phyloP scores from a whole-genome alignment of 768 basidiomycete genomes.

The Fistulinella prunicolor region DNA sequence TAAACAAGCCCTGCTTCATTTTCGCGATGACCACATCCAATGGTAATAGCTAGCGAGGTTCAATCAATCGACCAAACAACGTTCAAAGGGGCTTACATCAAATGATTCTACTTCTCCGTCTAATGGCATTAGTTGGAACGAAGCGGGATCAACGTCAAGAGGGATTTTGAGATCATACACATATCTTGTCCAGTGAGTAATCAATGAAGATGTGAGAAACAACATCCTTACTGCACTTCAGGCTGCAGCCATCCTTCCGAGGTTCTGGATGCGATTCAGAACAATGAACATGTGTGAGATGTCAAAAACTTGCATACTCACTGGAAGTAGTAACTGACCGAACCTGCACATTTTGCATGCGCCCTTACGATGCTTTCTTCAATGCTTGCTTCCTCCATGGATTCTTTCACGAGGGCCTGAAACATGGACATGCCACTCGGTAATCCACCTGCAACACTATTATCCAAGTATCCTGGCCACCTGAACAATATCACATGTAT shows the following conservation, averaged over 20 bases:
- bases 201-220: not conserved
- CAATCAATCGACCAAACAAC: not conserved
- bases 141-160: conserved; percentile 38
- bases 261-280: conserved; percentile 17
- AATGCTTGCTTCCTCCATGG: conserved; percentile 90
- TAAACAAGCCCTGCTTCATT: conserved; percentile 46
- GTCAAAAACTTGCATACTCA: conserved; percentile 24
- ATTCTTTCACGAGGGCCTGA: conserved; percentile 84
- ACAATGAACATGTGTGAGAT: not conserved
- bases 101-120: conserved; percentile 97
- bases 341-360: conserved; percentile 60
- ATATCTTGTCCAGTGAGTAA: conserved; percentile 48
- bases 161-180: conserved; percentile 82
- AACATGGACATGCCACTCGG: conserved; percentile 71
- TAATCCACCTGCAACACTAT: conserved; percentile 90
- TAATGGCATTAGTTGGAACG: conserved; percentile 64
- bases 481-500: conserved; percentile 32
- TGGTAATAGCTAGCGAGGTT: conserved; percentile 53
- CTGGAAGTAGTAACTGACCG: conserved; percentile 81
- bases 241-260: conserved; percentile 68
- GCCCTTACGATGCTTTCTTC: conserved; percentile 58
- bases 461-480: conserved; percentile 87
- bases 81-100: conserved; percentile 49
- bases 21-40: conserved; percentile 58
- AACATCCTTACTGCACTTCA: conserved; percentile 66